Base-by-base conservation (phyloP, 176 grass and related monocot genomes). In the Phoenix roebelenii region DNA sequence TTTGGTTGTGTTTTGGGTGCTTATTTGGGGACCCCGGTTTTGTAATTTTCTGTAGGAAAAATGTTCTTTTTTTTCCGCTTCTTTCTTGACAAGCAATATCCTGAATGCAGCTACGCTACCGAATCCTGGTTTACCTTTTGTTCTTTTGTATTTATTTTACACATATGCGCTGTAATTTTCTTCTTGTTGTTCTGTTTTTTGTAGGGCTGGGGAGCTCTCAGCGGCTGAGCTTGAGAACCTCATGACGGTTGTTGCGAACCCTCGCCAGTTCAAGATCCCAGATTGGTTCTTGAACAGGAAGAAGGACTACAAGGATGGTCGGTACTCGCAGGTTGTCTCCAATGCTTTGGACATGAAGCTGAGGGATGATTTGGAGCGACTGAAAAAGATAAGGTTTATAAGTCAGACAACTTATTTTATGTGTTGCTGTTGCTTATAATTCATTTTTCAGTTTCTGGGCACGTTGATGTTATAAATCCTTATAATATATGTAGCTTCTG, bases 241-340 rank as follows among this genome's bases (percentile, higher is more conserved):
- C 35, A 65, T 65, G 62, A 51, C 62, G 5, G 18, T 65, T 65
- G 62, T 65, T 51, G 62, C 25, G 14, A 65, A 65, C 50, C 62
- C 62, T 23, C 62, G 49, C 12, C 62, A 65, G 48, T 65, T 65
- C 62, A 65, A 65, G 22, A 52, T 65, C 20, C 62, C 49, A 16
- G 62, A 65, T 50, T 51, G 62, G 62, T 65, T 65, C 49, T n/a
- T 65, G 62, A 65, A 65, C 62, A 65, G 62, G 62, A 65, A 52
- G 61, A 59, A 59, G 15, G 62, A 65, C 49, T 65, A 52, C 48
- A 65, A 65, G 48, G 62, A 65, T 65, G 62, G 62, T 5, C 62
- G 62, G 15, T 65, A 65, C 22, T 65, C 49, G 5, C 62, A 65
- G 62, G 62, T 65, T 52, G 49, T 65, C 51, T 65, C 62, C 50